Evolutionary conservation across 2,329 filamentous ascomycete species (phyloP).

Genomic region (Colletotrichum siamense): DNA sequence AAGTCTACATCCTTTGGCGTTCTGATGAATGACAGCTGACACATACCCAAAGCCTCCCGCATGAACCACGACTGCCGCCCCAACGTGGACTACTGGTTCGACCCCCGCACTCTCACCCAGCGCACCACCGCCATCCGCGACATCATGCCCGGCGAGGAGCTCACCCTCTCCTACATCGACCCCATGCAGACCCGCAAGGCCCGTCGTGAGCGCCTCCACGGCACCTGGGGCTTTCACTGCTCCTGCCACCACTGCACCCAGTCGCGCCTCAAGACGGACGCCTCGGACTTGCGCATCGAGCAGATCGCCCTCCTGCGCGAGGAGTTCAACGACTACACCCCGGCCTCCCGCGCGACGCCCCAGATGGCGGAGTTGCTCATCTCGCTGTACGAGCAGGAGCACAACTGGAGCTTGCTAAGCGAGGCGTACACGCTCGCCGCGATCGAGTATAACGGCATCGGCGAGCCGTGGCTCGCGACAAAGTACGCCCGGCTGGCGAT

Average conservation of each 20-base stretch:
- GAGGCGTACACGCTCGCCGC: constrained; percentile 44
- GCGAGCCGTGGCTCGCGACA: constrained; percentile 42
- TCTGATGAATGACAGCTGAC: neutral
- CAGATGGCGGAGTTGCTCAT: constrained; percentile 44
- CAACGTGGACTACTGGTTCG: constrained; percentile 49
- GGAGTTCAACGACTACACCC: constrained; percentile 36
- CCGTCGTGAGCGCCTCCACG: constrained; percentile 34
- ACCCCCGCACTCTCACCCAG: constrained; percentile 41
- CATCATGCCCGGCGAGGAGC: constrained; percentile 46
- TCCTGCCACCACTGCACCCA: constrained; percentile 43
- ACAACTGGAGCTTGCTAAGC: constrained; percentile 35
- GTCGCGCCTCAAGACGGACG: constrained; percentile 27
- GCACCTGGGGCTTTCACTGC: constrained; percentile 46
- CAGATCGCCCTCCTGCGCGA: constrained; percentile 35
- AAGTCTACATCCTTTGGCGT: neutral
- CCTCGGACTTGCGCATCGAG: constrained; percentile 42
- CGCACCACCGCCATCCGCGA: constrained; percentile 42
- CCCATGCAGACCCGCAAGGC: constrained; percentile 32
- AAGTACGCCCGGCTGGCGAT: constrained; percentile 43
- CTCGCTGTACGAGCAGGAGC: constrained; percentile 45
- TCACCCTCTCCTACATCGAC: constrained; percentile 49
- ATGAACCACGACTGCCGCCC: constrained; percentile 52
- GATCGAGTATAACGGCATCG: constrained; percentile 42
- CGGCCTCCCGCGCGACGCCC: constrained; percentile 34
- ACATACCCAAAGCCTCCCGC: constrained; percentile 34